Base-by-base conservation (phyloP, 192 early-diverging fungal species). In the Powellomyces hirtus region DNA sequence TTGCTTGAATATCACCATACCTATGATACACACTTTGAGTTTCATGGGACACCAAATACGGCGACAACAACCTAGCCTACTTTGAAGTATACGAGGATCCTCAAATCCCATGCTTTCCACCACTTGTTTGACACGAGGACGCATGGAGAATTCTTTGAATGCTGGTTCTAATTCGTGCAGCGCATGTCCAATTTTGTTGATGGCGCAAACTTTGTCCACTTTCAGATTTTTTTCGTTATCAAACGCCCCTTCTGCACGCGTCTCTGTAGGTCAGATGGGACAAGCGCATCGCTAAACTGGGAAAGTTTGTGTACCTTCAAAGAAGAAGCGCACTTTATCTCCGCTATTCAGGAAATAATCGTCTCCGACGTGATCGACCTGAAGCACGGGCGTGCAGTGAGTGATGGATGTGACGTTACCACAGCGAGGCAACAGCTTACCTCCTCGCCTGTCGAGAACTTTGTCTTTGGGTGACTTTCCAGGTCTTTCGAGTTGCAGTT, bases 121-220 rank as follows among this genome's bases (percentile, higher is more conserved):
- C 30, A 96, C 74, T 6, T 37, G 73, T 51, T 78, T 77, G 51
- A 93, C 72, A 0, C 65, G 51, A 10, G 64, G 62, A 16, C 82
- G 77, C 3, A 89, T 68, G 1, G 92, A 88, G 22, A 94, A 79
- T n/a, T 76, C 80, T 4, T 73, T 66, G 64, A 93, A 97, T 33
- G 80, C 66, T 18, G 90, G 91, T 30, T 97, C 90, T 1, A 87
- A 64, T n/a, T 85, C 88, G 64, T 97, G 94, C 20, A 97, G 64
- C 4, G 79, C 92, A 68, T 96, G 94, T 0, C 92, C 93, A 70
- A 95, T 92, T 68, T 96, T 96, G 78, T 96, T 94, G 66, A 96
- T 87, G 13, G 92, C 86, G 0, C 73, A 61, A 8, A 74, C 66
- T 57, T 91, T 88, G 79, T 82, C 18, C 16, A 87, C 85, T 2